A percentile compares a stretch with the other conserved stretches of the same genome.
These are phyloP conservation scores for Passiflora organensis DNA, from an alignment of 345 rosid genomes.

Conservation along the genomic window DNA sequence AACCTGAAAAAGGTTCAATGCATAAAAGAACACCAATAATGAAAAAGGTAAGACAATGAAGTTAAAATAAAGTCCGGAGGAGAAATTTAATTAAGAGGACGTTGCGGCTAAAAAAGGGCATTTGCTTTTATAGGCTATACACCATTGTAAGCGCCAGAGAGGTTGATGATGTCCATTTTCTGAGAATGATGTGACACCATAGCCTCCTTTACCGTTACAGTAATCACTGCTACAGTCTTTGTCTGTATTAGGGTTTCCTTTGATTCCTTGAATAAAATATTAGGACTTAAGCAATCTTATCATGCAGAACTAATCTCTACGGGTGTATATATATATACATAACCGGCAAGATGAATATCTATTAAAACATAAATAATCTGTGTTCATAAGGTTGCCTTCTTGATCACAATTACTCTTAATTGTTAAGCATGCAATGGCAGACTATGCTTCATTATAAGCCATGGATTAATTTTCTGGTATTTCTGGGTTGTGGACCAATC, in stretches of 20 bases:
- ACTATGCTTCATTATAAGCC: too few species aligned
- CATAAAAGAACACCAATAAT: neutral
- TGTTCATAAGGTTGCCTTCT: too few species aligned
- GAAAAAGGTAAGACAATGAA: neutral
- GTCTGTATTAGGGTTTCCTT: conserved; percentile 3
- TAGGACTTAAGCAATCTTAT: too few species aligned
- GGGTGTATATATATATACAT: too few species aligned
- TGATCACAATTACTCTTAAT: too few species aligned
- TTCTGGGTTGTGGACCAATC: conserved; percentile 12
- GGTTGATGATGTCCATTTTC: conserved; percentile 1
- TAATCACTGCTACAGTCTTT: conserved; percentile 11
- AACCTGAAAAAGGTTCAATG: neutral
- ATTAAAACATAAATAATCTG: too few species aligned
- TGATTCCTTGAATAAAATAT: neutral
- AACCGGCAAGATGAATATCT: too few species aligned
- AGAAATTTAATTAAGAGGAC: conserved; percentile 12
- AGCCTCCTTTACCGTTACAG: conserved; percentile 27
- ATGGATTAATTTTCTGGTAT: too few species aligned
- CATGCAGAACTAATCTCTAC: too few species aligned
- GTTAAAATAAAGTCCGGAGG: neutral
- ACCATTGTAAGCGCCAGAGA: conserved; percentile 5
- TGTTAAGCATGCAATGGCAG: too few species aligned
- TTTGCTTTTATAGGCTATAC: conserved; percentile 11
- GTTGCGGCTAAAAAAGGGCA: conserved; percentile 43
- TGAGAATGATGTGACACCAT: conserved; percentile 16